Evolutionary conservation across 495 filamentous ascomycete genomes (phyloP).

Genomic region (Podospora sp.): DNA sequence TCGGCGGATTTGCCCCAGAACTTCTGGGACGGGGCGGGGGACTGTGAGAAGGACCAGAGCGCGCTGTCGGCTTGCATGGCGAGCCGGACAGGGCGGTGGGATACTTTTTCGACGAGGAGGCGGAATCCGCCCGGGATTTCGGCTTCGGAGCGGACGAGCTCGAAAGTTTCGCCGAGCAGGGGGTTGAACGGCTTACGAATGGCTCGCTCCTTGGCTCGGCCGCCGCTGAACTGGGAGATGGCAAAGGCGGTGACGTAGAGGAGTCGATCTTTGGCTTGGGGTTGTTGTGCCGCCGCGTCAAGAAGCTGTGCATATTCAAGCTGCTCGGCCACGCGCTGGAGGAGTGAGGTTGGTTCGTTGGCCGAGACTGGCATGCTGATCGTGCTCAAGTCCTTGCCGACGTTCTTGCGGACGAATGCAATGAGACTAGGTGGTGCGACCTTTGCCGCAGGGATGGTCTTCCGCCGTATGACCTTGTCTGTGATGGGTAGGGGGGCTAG

Average conservation of each 20-base stretch:
- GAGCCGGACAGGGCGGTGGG: conserved; percentile 86
- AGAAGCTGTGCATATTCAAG: conserved; percentile 87
- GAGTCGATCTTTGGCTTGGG: conserved; percentile 66
- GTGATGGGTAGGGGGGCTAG: conserved; percentile 76
- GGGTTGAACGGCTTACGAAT: conserved; percentile 98
- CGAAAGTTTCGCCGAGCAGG: conserved; percentile 93
- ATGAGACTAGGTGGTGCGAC: conserved; percentile 86
- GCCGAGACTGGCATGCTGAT: conserved; percentile 97
- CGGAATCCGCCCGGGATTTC: conserved; percentile 73
- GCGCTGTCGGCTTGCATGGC: conserved; percentile 89
- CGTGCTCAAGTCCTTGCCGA: conserved; percentile 93
- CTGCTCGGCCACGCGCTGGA: conserved; percentile 86
- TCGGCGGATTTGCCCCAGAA: conserved; percentile 99
- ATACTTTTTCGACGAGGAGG: conserved; percentile 89
- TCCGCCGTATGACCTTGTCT: conserved; percentile 64
- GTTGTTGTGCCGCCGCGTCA: conserved; percentile 66
- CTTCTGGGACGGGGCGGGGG: conserved; percentile 86
- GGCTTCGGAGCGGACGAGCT: conserved; percentile 83
- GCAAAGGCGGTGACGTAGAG: conserved; percentile 90
- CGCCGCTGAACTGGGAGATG: conserved; percentile 75
- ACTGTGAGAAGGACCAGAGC: conserved; percentile 82
- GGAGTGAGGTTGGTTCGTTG: conserved; percentile 87
- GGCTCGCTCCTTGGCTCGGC: conserved; percentile 81
- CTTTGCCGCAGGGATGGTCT: conserved; percentile 69
- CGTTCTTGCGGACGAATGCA: conserved; percentile 93